Base-by-base conservation (phyloP, 805 yeast genomes). In the Saccharomycopsis selenospora region DNA sequence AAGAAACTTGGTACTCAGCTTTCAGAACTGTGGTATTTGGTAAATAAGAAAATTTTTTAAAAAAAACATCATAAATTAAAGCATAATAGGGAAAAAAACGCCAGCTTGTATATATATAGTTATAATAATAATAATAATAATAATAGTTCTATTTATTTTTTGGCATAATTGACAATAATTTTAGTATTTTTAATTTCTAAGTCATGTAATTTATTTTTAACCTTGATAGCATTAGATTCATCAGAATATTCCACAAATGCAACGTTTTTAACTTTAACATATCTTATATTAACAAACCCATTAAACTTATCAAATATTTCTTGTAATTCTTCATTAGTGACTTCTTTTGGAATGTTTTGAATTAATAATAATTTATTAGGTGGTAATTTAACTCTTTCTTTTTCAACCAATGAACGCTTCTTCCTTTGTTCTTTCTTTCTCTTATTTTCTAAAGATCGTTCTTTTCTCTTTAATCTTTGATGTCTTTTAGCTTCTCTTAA, bases 201-300 rank as follows among this genome's bases (percentile, higher is more conserved):
- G 2, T 58, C 63, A 24, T 48, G 52, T 1, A 59, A 56, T 2
- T 55, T 59, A 30, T 61, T 59, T 51, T 65, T 66, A 2, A 67
- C 76, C 2, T 55, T 59, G 2, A 70, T 68, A 0, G 95, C 82
- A 36, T 68, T 63, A 1, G 63, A 58, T 20, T 78, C 82, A 3
- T 68, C 66, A 22, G 74, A 78, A 61, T 82, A 91, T 57, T 91
- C 97, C 2, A 91, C 73, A 63, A 91, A 84, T 8, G 93, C 95
- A 42, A 91, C 75, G 33, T 76, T 76, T 40, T 87, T 72, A 4
- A 80, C 76, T 2, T 74, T 70, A 24, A 91, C 88, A 30, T 79
- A 65, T 46, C 95, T 76, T 1, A 82, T 68, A 55, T 82, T 85
- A 10, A 76, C 64, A 53, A 83, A 82, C 0, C 95, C 96, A 1